Percentiles rank a stretch among this genome's conserved stretches.
Evolutionary conservation across 2,329 filamentous ascomycete genomes (phyloP).

Genomic region (Aureobasidium lini): DNA sequence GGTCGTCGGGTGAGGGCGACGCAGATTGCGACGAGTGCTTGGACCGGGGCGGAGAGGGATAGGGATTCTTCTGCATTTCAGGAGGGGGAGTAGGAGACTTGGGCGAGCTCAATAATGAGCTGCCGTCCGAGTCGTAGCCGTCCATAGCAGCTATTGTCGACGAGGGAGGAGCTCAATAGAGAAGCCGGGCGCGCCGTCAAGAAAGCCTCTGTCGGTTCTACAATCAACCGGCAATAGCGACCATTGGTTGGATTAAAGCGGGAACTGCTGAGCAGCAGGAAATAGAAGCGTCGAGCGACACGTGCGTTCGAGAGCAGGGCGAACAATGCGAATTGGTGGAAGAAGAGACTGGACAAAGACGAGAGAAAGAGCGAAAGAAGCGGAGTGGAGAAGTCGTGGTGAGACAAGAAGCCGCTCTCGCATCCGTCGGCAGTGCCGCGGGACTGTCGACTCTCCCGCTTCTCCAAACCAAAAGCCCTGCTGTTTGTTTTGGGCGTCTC

Average conservation of each 20-base stretch:
- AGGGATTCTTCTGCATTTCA: conserved; percentile 20
- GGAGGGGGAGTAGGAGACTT: conserved; percentile 30
- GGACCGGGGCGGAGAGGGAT: conserved; percentile 31
- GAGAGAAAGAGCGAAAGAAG: neutral
- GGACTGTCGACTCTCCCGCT: neutral
- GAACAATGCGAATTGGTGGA: neutral
- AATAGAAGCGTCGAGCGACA: neutral
- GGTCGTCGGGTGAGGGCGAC: conserved; percentile 38
- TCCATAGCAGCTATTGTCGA: conserved; percentile 24
- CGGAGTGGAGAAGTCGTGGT: neutral
- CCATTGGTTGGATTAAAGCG: conserved; percentile 2
- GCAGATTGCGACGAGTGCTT: conserved; percentile 39
- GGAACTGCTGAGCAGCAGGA: neutral
- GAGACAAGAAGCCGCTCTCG: neutral
- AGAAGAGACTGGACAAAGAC: neutral
- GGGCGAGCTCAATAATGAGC: conserved; percentile 35
- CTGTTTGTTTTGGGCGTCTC: conserved; percentile 11
- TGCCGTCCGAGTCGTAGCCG: conserved; percentile 23
- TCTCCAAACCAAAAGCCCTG: neutral
- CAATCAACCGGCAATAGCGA: neutral
- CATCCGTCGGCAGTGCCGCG: conserved; percentile 4
- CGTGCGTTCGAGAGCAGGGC: neutral
- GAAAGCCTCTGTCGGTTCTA: conserved; percentile 5
- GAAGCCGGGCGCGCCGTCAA: conserved; percentile 3
- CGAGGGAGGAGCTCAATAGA: conserved; percentile 13